Evolutionary conservation across 148 eudicot genomes (phyloP).

Genomic region (Salicornia ramosissima): DNA sequence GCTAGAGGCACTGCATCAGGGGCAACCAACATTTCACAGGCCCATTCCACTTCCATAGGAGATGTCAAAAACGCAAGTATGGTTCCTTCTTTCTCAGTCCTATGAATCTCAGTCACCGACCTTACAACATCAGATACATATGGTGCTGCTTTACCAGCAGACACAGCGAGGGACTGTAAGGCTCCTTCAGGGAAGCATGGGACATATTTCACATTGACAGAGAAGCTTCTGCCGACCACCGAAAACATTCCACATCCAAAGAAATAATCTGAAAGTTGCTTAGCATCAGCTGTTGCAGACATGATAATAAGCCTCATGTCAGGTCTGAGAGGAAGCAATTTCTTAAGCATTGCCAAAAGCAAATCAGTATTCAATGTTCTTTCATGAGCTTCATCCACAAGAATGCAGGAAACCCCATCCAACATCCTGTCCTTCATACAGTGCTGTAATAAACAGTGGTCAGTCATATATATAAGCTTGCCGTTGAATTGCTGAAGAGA

Average conservation of each 20-base stretch:
- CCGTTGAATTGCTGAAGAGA: constrained; percentile 36
- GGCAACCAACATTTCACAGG: constrained; percentile 57
- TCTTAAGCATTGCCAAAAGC: constrained; percentile 69
- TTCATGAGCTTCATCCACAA: constrained; percentile 98
- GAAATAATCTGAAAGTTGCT: constrained; percentile 73
- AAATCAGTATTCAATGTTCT: constrained; percentile 91
- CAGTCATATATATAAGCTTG: constrained; percentile 69
- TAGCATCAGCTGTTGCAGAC: constrained; percentile 94
- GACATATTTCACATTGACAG: constrained; percentile 72
- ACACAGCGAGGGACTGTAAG: constrained; percentile 16
- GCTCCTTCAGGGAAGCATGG: constrained; percentile 38
- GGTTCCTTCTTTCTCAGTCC: constrained; percentile 63
- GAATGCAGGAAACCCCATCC: constrained; percentile 64
- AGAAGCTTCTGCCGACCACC: constrained; percentile 78
- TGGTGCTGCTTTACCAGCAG: constrained; percentile 40
- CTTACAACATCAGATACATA: constrained; percentile 54
- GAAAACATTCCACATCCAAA: constrained; percentile 59
- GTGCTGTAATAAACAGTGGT: constrained; percentile 85
- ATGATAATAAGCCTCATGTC: constrained; percentile 83
- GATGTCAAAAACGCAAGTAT: constrained; percentile 93
- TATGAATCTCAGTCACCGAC: constrained; percentile 63
- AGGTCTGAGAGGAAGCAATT: constrained; percentile 54
- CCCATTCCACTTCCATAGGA: constrained; percentile 90
- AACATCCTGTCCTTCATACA: constrained; percentile 63
- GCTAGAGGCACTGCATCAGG: constrained; percentile 49